Percentiles rank a stretch among this genome's conserved stretches.
Evolutionary conservation across 2,329 filamentous ascomycete species (phyloP).

Genomic region (Trichophyton verrucosum): DNA sequence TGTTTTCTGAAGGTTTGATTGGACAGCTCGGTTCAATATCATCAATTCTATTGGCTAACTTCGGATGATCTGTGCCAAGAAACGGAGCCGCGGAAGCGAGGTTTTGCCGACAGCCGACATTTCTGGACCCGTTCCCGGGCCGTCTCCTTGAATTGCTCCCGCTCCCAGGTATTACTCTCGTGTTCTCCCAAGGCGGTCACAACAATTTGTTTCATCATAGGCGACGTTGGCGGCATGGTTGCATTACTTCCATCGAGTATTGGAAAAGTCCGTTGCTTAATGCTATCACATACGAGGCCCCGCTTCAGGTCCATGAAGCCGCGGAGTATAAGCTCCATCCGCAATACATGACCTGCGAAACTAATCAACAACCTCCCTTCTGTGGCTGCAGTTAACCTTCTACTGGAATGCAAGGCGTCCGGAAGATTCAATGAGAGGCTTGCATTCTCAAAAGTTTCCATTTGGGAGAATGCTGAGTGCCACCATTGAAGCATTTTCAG

Average conservation of each 20-base stretch:
- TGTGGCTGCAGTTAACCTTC: not conserved
- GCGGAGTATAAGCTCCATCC: not conserved
- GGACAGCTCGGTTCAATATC: not conserved
- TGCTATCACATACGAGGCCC: too few relatives aligned
- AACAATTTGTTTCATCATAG: too few relatives aligned
- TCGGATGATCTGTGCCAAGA: too few relatives aligned
- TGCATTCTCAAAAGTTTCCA: not conserved
- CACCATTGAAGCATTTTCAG: not conserved
- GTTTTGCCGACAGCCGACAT: not conserved
- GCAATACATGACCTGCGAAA: not conserved
- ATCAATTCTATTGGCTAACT: not conserved
- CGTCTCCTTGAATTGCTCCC: too few relatives aligned
- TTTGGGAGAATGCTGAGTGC: not conserved
- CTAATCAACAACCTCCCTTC: too few relatives aligned
- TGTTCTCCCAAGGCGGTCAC: not conserved
- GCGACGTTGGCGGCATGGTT: too few relatives aligned
- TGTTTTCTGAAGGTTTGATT: not conserved
- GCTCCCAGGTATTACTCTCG: not conserved
- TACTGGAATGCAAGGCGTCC: not conserved
- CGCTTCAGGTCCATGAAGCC: not conserved
- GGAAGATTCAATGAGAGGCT: not conserved
- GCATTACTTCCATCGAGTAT: too few relatives aligned
- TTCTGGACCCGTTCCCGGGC: too few relatives aligned
- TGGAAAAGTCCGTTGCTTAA: too few relatives aligned
- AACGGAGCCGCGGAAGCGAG: not conserved